A percentile compares a stretch with the other conserved stretches of the same genome.
Evolutionary conservation across 2,329 filamentous ascomycete species (phyloP).

Genomic region (Whalleya microplaca): DNA sequence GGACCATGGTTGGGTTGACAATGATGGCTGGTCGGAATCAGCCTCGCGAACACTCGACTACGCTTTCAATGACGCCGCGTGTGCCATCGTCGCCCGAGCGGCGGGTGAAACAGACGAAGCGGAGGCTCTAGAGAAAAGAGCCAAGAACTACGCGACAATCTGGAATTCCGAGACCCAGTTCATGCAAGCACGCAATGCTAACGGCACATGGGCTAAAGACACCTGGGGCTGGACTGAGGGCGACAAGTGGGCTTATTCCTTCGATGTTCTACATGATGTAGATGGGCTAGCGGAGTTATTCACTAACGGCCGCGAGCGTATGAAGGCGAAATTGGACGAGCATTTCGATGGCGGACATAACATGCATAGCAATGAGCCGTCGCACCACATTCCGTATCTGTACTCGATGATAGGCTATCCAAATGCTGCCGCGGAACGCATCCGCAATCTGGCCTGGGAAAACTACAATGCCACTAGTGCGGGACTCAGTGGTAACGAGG

Average conservation of each 20-base stretch:
- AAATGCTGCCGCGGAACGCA: conserved; percentile 41
- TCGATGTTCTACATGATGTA: conserved; percentile 52
- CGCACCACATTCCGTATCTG: conserved; percentile 51
- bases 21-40: conserved; percentile 51
- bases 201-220: conserved; percentile 48
- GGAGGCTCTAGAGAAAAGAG: conserved; percentile 38
- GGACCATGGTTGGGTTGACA: conserved; percentile 49
- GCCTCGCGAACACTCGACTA: conserved; percentile 52
- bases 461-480: conserved; percentile 51
- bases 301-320: conserved; percentile 36
- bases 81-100: conserved; percentile 44
- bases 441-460: conserved; percentile 42
- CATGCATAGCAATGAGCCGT: conserved; percentile 52
- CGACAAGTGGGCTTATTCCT: conserved; percentile 55
- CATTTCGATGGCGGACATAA: conserved; percentile 51
- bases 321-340: conserved; percentile 48
- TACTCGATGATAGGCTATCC: conserved; percentile 49
- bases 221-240: conserved; percentile 54
- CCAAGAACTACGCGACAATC: conserved; percentile 45
- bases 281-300: conserved; percentile 47
- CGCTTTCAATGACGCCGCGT: conserved; percentile 50
- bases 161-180: conserved; percentile 49
- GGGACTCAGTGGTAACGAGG: conserved; percentile 51
- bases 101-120: conserved; percentile 41
- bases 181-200: conserved; percentile 52